Conservation (phyloP, 139 green algal species). For the Tetraselmis chui region DNA sequence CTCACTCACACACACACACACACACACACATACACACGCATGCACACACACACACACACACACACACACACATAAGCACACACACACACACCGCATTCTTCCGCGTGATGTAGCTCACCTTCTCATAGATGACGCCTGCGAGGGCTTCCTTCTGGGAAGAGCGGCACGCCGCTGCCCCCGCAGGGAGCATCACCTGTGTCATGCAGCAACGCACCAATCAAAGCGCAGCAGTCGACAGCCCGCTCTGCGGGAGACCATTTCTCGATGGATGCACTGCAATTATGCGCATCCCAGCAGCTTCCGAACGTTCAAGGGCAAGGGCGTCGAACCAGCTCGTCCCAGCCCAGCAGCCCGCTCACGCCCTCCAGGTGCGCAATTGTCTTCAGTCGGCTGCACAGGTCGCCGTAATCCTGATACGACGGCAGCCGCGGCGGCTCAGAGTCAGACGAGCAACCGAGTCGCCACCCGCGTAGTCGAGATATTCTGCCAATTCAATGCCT, state of each 20-base stretch:
- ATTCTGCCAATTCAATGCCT: no score
- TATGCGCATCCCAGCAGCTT: constrained; percentile 8
- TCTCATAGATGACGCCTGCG: constrained; percentile 73
- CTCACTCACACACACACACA: no score
- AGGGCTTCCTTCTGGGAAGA: constrained; percentile 67
- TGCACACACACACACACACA: no score
- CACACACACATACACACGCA: no score
- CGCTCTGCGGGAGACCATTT: no score
- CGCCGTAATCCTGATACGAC: constrained; percentile 42
- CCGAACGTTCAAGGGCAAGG: background rate
- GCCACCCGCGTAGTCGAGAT: no score
- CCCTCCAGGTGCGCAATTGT: constrained; percentile 52
- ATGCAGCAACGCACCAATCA: no score
- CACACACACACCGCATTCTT: no score
- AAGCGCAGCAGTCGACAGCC: no score
- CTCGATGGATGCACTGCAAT: background rate
- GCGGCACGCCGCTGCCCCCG: constrained; percentile 37
- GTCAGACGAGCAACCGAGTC: no score
- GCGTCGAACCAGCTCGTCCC: constrained; percentile 55
- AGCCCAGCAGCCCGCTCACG: constrained; percentile 61
- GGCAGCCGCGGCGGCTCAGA: no score
- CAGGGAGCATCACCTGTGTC: constrained; percentile 69
- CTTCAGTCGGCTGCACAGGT: constrained; percentile 53
- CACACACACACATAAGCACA: no score
- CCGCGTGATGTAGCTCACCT: constrained; percentile 18